Percentiles rank a stretch among this genome's conserved stretches.
Conservation (phyloP, 768 basidiomycete species). For the Calvatia gigantea region DNA sequence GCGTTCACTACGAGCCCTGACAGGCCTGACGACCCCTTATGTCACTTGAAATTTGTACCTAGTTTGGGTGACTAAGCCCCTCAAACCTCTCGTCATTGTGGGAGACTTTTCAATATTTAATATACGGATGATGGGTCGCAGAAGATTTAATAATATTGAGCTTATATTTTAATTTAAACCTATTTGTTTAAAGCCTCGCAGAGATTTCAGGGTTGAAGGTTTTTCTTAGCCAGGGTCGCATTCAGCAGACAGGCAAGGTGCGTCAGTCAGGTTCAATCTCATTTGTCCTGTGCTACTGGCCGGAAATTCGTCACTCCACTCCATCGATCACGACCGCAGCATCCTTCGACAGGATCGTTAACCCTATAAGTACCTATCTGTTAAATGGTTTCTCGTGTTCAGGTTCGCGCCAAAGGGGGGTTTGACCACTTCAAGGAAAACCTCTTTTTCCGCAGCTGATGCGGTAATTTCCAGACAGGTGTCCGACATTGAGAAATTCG, state of each 20-base stretch:
- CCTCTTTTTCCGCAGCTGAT: not conserved
- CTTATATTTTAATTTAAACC: not conserved
- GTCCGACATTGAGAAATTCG: not conserved
- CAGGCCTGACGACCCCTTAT: not conserved
- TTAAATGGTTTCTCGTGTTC: slow-evolving; percentile 6
- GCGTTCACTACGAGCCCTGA: no score
- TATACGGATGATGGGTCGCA: no score
- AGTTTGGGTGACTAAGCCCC: no score
- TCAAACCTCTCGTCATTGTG: no score
- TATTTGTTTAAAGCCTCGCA: not conserved
- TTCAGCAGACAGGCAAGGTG: not conserved
- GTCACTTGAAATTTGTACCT: not conserved
- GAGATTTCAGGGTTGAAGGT: not conserved
- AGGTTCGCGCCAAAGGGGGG: not conserved
- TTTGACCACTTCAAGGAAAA: not conserved
- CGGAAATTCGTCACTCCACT: slow-evolving; percentile 1
- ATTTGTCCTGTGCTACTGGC: not conserved
- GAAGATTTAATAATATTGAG: not conserved
- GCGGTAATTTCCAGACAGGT: not conserved
- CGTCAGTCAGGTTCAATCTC: not conserved
- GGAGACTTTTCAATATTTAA: no score
- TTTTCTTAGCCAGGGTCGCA: not conserved
- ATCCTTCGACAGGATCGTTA: not conserved
- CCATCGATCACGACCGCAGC: slow-evolving; percentile 3
- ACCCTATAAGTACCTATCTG: not conserved